Conservation (phyloP, 2,329 filamentous ascomycete genomes). For the Colletotrichum orchidophilum region DNA sequence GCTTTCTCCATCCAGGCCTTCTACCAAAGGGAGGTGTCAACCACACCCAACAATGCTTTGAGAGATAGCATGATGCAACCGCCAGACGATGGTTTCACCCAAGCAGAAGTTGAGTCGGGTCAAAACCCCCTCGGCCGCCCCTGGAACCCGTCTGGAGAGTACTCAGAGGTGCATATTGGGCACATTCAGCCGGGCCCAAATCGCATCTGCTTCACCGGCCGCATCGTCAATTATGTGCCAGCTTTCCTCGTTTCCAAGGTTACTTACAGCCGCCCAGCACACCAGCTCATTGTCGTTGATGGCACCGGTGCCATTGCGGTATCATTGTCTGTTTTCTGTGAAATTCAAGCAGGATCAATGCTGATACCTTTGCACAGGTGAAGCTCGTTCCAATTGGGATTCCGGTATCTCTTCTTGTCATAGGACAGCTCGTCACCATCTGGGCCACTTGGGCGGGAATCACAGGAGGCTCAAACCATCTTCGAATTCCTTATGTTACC, state of each 20-base stretch:
- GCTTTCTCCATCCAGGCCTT: constrained; percentile 47
- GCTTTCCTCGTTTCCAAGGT: constrained; percentile 46
- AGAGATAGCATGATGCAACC: constrained; percentile 22
- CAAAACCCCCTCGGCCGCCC: constrained; percentile 47
- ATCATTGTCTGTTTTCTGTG: neutral
- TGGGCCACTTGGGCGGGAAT: constrained; percentile 67
- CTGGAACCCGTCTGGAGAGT: constrained; percentile 54
- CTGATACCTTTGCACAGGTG: constrained; percentile 46
- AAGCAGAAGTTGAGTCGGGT: constrained; percentile 51
- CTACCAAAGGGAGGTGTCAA: constrained; percentile 41
- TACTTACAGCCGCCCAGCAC: constrained; percentile 52
- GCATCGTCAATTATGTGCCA: constrained; percentile 64
- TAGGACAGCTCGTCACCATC: constrained; percentile 64
- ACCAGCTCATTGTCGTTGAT: constrained; percentile 66
- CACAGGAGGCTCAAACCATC: constrained; percentile 45
- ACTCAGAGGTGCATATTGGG: constrained; percentile 57
- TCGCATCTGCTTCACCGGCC: constrained; percentile 61
- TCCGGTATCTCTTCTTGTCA: constrained; percentile 36
- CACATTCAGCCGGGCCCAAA: constrained; percentile 59
- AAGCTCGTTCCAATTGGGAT: constrained; percentile 55
- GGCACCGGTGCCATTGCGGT: constrained; percentile 61
- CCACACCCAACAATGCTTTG: neutral
- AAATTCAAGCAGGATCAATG: constrained; percentile 6
- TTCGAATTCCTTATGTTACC: constrained; percentile 51
- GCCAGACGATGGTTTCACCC: constrained; percentile 62